Evolutionary conservation across 2,329 filamentous ascomycete species (phyloP), one percentile per base, ranked within the genome.

Genomic region (Helminthosporium solani): DNA sequence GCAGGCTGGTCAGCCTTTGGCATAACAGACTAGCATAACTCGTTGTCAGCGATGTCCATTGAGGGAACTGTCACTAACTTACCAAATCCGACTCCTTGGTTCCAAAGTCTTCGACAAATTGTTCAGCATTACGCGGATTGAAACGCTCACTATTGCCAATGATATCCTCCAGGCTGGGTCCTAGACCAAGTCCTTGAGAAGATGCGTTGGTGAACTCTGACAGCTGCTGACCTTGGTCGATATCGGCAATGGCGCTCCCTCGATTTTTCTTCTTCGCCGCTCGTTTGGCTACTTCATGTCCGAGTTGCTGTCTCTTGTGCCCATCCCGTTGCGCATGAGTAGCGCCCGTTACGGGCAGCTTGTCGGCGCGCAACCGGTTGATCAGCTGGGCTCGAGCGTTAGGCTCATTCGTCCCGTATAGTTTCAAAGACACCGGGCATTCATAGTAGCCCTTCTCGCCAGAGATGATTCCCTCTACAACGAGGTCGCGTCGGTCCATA

Each of bases 1-100:
- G 73, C 58, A 0, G 90, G 90, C 54, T 90, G 87, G 3, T 80
- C 68, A 2, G 85, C 87, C 75, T 82, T 81, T 0, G 87, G 85
- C 82, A 95, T 82, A 34, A 81, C 79, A 6, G 81, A 79, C 56
- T 61, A 35, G 21, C 21, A n/a, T n/a, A 14, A 35, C 21, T 20
- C 12, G 34, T 23, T n/a, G 42, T 62, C 37, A 62, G 51, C 37
- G n/a, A 34, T 18, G 25, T 9, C 15, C 34, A 7, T n/a, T 6
- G 12, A 23, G 30, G 23, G 16, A n/a, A 3, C 11, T 12, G 23
- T 34, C 8, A 34, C 8, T 4, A 11, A 21, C 53, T 58, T 41
- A 58, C 60, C 42, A 96, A 72, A 14, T 84, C 76, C 1, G 83
- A 78, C 70, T 95, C 89, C 30, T 83, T 81, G 57, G 84, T 78